Evolutionary conservation across 805 yeast species (phyloP).

Genomic region (Brettanomyces anomalus): DNA sequence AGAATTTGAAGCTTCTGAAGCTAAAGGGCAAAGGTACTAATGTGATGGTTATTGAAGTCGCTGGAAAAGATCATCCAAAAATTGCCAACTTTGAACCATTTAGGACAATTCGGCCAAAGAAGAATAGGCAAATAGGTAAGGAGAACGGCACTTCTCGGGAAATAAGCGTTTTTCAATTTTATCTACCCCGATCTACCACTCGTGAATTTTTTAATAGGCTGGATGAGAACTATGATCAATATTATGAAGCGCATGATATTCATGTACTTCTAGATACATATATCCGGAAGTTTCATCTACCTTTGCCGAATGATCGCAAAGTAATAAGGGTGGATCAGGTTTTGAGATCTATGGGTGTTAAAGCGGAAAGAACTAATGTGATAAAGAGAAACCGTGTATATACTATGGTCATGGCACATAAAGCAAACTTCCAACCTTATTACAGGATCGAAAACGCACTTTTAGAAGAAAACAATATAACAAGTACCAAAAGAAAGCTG

Average conservation of each 20-base stretch:
- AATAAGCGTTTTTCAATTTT: conserved; percentile 31
- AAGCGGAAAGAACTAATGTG: conserved; percentile 26
- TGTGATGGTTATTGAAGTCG: conserved; percentile 44
- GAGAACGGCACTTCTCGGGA: neutral
- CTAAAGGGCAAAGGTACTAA: conserved; percentile 84
- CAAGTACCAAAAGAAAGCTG: conserved; percentile 10
- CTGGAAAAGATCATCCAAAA: conserved; percentile 36
- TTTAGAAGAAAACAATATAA: conserved; percentile 13
- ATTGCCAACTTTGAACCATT: conserved; percentile 61
- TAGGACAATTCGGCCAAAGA: conserved; percentile 26
- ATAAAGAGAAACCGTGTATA: neutral
- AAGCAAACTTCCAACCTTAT: conserved; percentile 6
- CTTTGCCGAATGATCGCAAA: conserved; percentile 43
- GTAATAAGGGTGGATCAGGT: conserved; percentile 46
- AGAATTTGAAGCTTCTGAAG: conserved; percentile 58
- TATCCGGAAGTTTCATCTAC: conserved; percentile 42
- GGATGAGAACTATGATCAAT: conserved; percentile 27
- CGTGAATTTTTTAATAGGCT: conserved; percentile 37
- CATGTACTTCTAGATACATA: conserved; percentile 46
- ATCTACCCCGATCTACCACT: conserved; percentile 47
- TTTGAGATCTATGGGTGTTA: conserved; percentile 30
- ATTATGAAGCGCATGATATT: conserved; percentile 48
- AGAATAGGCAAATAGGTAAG: neutral
- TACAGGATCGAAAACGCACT: conserved; percentile 3
- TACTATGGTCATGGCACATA: neutral